These are phyloP conservation scores for Salicornia ramosissima DNA, from an alignment of 148 eudicot species.

Conservation along the genomic window DNA sequence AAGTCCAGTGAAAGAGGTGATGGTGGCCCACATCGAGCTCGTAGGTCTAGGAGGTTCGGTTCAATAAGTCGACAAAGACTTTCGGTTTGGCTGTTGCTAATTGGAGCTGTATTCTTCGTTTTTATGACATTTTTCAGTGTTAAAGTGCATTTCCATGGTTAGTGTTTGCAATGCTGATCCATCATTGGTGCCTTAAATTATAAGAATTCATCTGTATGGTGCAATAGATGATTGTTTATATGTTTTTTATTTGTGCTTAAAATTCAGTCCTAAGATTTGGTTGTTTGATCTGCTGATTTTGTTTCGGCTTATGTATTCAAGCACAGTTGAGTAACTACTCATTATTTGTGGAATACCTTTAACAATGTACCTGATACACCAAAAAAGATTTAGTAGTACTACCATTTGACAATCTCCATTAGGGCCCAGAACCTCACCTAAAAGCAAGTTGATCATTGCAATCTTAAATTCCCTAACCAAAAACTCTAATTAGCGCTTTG, in stretches of 20 bases:
- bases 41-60: slow-evolving; percentile 53
- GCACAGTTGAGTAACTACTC: too few species aligned
- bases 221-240: neutral
- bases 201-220: neutral
- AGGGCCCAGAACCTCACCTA: too few species aligned
- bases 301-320: neutral
- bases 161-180: slow-evolving; percentile 21
- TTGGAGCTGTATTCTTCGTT: slow-evolving; percentile 48
- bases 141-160: slow-evolving; percentile 60
- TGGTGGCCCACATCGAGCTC: slow-evolving; percentile 32
- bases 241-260: neutral
- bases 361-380: too few species aligned
- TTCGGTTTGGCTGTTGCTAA: slow-evolving; percentile 44
- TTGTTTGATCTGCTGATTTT: neutral
- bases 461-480: too few species aligned
- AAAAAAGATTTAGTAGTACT: too few species aligned
- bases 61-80: slow-evolving; percentile 44
- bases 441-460: too few species aligned
- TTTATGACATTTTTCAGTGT: slow-evolving; percentile 51
- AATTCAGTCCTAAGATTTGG: neutral
- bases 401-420: too few species aligned
- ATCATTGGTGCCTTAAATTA: neutral
- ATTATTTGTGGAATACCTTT: too few species aligned
- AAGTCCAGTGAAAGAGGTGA: slow-evolving; percentile 45
- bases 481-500: too few species aligned